Evolutionary conservation across 2,329 filamentous ascomycete species (phyloP).

Genomic region (Trichophyton benhamiae): DNA sequence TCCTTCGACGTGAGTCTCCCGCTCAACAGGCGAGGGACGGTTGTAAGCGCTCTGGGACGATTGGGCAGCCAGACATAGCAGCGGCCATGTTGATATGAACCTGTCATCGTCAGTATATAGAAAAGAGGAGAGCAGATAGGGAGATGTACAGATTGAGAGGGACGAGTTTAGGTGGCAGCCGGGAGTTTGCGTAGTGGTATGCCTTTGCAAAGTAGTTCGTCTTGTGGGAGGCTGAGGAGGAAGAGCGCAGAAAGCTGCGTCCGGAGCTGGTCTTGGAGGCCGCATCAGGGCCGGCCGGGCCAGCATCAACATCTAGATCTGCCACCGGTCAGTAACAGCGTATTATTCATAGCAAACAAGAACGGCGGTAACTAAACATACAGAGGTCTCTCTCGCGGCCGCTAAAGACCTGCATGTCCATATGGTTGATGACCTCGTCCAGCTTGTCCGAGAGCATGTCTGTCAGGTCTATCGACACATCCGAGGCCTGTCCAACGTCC

Average conservation of each 20-base stretch:
- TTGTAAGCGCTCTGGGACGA: conserved; percentile 67
- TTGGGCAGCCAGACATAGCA: conserved; percentile 65
- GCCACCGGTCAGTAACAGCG: background rate
- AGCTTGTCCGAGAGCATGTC: conserved; percentile 52
- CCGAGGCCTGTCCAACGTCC: conserved; percentile 27
- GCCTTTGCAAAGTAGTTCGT: conserved; percentile 62
- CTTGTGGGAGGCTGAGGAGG: conserved; percentile 23
- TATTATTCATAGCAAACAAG: too few relatives aligned
- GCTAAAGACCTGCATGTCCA: conserved; percentile 51
- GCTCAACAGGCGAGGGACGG: conserved; percentile 49
- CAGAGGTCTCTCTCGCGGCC: conserved; percentile 30
- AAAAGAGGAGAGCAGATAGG: background rate
- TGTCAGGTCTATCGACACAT: conserved; percentile 25
- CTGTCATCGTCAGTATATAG: conserved; percentile 26
- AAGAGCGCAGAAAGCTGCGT: background rate
- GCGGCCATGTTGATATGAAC: conserved; percentile 61
- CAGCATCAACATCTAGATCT: conserved; percentile 5
- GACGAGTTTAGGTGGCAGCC: conserved; percentile 54
- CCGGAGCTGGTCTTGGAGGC: background rate
- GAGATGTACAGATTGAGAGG: conserved; percentile 51
- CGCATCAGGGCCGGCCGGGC: background rate
- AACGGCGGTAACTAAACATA: conserved; percentile 10
- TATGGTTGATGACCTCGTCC: conserved; percentile 56
- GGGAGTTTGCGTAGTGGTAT: conserved; percentile 65
- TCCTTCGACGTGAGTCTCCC: conserved; percentile 56